Conservation (phyloP, 768 basidiomycete genomes). For the Wakefieldia striispora region DNA sequence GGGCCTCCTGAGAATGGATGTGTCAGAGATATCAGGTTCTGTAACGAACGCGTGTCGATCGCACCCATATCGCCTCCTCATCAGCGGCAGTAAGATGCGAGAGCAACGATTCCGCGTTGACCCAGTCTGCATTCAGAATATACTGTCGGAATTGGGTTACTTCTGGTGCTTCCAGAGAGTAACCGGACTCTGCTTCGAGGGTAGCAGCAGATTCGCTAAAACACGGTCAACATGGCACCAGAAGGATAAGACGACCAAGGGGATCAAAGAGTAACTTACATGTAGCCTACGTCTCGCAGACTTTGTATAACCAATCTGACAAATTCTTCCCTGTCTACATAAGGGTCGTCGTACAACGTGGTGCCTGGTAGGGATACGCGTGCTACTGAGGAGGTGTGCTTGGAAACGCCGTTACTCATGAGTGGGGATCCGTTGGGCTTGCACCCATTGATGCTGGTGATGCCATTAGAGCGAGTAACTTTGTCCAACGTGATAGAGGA, state of each 20-base stretch:
- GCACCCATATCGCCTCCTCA: constrained; percentile 67
- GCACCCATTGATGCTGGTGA: constrained; percentile 45
- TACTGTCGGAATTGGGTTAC: constrained; percentile 79
- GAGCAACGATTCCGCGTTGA: constrained; percentile 70
- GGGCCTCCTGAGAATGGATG: constrained; percentile 57
- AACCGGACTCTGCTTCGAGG: constrained; percentile 91
- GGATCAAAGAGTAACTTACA: constrained; percentile 39
- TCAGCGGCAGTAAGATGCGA: constrained; percentile 65
- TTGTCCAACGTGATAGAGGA: constrained; percentile 42
- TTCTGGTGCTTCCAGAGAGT: constrained; percentile 72
- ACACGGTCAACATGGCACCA: constrained; percentile 9
- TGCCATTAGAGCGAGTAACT: constrained; percentile 31
- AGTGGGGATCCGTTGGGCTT: constrained; percentile 36
- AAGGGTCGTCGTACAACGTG: constrained; percentile 73
- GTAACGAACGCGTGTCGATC: constrained; percentile 27
- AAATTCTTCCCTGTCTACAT: constrained; percentile 86
- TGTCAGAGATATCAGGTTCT: constrained; percentile 16
- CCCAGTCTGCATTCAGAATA: constrained; percentile 80
- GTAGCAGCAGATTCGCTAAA: constrained; percentile 83
- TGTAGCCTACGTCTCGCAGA: constrained; percentile 82
- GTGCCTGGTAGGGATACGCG: constrained; percentile 71
- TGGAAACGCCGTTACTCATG: constrained; percentile 49
- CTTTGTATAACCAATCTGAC: constrained; percentile 87
- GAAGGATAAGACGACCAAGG: constrained; percentile 8
- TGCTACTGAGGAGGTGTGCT: constrained; percentile 48